Percentiles rank a stretch among this genome's conserved stretches.
These are phyloP conservation scores for Acanthochlamys bracteata DNA, from an alignment of 106 monocot genomes.

Conservation along the genomic window DNA sequence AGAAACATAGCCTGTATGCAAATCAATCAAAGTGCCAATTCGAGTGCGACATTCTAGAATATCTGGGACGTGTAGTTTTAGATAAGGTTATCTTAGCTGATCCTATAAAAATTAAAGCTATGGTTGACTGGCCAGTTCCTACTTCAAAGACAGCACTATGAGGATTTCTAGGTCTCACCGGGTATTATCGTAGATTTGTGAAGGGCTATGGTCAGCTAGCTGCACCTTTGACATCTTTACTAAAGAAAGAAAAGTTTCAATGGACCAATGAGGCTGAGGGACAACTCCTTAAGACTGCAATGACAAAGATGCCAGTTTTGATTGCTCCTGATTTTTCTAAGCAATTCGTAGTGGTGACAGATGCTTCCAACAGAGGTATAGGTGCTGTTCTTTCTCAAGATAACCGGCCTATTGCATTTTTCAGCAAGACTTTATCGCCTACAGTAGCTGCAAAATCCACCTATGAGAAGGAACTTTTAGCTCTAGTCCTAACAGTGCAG, in stretches of 20 bases:
- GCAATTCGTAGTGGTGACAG: not conserved
- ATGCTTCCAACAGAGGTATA: not conserved
- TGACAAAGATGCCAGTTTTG: not conserved
- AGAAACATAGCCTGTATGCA: not conserved
- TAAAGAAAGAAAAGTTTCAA: not conserved
- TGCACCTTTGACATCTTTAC: not conserved
- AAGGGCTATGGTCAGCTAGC: not conserved
- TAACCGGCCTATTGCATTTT: slow-evolving; percentile 1
- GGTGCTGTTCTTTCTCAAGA: not conserved
- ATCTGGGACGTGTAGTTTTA: not conserved
- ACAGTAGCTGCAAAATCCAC: not conserved
- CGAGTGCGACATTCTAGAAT: not conserved
- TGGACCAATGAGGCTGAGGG: not conserved
- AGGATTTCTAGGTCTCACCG: not conserved
- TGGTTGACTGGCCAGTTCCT: not conserved
- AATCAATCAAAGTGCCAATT: not conserved
- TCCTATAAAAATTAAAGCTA: not conserved
- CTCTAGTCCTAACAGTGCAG: not conserved
- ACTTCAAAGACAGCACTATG: not conserved
- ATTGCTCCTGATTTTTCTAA: not conserved
- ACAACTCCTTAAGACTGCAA: not conserved
- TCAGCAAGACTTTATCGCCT: not conserved
- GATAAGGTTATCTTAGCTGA: not conserved
- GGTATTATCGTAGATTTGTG: slow-evolving; percentile 4
- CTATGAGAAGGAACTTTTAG: slow-evolving; percentile 4